Percentiles rank a stretch among this genome's conserved stretches.
phyloP scores from a whole-genome alignment of 116 monocot genomes.

The Phalaenopsis hybrid region DNA sequence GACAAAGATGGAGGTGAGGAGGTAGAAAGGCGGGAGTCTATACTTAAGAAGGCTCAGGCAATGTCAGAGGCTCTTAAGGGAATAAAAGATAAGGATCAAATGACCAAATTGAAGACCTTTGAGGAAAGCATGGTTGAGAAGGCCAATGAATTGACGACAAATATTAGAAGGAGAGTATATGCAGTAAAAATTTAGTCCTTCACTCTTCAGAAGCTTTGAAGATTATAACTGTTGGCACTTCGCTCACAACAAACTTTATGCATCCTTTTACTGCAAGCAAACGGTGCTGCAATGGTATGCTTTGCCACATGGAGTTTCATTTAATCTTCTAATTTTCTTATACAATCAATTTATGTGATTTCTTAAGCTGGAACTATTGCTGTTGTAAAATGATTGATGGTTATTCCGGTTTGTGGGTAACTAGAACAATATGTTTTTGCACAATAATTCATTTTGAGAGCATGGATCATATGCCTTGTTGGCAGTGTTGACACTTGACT shows the following conservation, averaged over 20 bases:
- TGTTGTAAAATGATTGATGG: too few relatives aligned
- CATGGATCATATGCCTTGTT: too few relatives aligned
- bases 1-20: conserved; percentile 29
- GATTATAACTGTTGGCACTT: neutral
- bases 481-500: too few relatives aligned
- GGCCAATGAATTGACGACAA: conserved; percentile 44
- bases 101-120: conserved; percentile 21
- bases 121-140: conserved; percentile 30
- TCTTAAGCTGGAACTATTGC: too few relatives aligned
- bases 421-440: too few relatives aligned
- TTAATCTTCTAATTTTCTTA: neutral
- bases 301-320: neutral
- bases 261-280: neutral
- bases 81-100: conserved; percentile 23
- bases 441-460: too few relatives aligned
- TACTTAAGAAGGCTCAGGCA: conserved; percentile 53
- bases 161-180: conserved; percentile 40
- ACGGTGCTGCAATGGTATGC: neutral
- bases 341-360: too few relatives aligned
- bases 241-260: neutral
- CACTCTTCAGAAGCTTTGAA: neutral
- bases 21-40: conserved; percentile 33
- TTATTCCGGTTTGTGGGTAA: too few relatives aligned
- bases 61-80: conserved; percentile 67
- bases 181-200: conserved; percentile 8